Base-by-base conservation (phyloP, 164 flowering plant genomes). In the Amborella trichopoda region DNA sequence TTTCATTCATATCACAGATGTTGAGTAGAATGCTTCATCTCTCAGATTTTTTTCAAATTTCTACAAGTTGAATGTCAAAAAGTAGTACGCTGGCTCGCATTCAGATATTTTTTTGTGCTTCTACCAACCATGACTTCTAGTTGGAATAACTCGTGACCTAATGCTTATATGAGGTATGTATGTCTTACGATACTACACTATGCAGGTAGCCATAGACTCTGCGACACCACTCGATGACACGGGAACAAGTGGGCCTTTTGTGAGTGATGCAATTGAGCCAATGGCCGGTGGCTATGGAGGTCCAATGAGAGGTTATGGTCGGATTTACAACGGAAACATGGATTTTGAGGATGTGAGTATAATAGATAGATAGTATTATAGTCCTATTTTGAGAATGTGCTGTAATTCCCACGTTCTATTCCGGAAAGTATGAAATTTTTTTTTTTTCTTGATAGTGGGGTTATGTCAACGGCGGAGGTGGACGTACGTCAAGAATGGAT, bases 181-280 rank as follows among this genome's bases (percentile, higher is more conserved):
- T n/a, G n/a, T n/a, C n/a, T n/a, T n/a, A n/a, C n/a, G n/a, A n/a
- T n/a, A n/a, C n/a, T n/a, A n/a, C 37, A 33, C 36, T 32, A 30
- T 72, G 51, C 75, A 93, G 99, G 83, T 88, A 61, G 94, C 97
- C 18, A 88, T 93, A 45, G 99, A 93, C 60, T 75, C 95, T 5
- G 95, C 99, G 42, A 69, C 99, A 21, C 99, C 99, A 22, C 60
- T 88, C 60, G 97, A 85, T 67, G 99, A 85, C 58, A 78, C 76
- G 56, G 91, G 88, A 23, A 50, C 86, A 22, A 77, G 84, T 51
- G 68, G 66, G 43, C 56, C 44, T 55, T 69, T 61, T 54, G 57
- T 70, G 74, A 66, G 72, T 71, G 64, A 62, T 40, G 30, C 44
- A 59, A 56, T 72, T 25, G 85, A 72, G 28, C 64, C 83, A 13